phyloP scores from a whole-genome alignment of 164 flowering plant genomes.

The Kingdonia uniflora region DNA sequence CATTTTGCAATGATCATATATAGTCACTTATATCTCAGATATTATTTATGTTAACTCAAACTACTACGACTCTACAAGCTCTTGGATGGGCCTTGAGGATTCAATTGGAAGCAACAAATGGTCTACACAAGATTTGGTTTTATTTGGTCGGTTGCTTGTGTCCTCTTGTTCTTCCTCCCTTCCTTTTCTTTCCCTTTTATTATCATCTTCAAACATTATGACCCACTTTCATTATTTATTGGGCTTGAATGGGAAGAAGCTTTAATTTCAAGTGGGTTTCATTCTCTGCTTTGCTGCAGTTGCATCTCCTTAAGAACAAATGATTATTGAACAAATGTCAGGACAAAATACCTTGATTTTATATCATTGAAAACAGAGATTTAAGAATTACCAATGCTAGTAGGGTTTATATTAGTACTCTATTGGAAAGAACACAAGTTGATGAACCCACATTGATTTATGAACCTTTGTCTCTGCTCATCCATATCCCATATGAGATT shows the following conservation, averaged over 20 bases:
- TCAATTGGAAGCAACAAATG: conserved; percentile 10
- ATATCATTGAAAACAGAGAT: no score
- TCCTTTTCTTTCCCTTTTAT: conserved; percentile 5
- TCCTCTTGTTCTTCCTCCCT: conserved; percentile 6
- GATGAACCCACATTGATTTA: conserved; percentile 38
- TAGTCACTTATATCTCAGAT: no score
- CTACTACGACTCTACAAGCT: no score
- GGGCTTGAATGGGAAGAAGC: conserved; percentile 6
- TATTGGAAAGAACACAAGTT: conserved; percentile 37
- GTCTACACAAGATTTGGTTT: conserved; percentile 13
- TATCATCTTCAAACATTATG: conserved; percentile 3
- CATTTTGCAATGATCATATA: no score
- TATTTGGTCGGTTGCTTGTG: conserved; percentile 15
- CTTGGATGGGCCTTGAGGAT: background rate
- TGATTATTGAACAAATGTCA: background rate
- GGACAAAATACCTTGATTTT: background rate
- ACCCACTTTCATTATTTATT: conserved; percentile 2
- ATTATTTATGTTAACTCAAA: no score
- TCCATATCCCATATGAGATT: conserved; percentile 45
- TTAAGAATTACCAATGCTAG: conserved; percentile 24
- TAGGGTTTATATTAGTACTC: conserved; percentile 17
- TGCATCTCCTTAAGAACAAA: conserved; percentile 1
- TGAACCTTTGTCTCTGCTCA: conserved; percentile 44
- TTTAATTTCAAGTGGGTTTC: conserved; percentile 1
- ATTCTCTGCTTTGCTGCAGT: conserved; percentile 1